Percentiles rank a stretch among this genome's conserved stretches.
Conservation (phyloP, 768 basidiomycete species). For the Naematelia encephala region DNA sequence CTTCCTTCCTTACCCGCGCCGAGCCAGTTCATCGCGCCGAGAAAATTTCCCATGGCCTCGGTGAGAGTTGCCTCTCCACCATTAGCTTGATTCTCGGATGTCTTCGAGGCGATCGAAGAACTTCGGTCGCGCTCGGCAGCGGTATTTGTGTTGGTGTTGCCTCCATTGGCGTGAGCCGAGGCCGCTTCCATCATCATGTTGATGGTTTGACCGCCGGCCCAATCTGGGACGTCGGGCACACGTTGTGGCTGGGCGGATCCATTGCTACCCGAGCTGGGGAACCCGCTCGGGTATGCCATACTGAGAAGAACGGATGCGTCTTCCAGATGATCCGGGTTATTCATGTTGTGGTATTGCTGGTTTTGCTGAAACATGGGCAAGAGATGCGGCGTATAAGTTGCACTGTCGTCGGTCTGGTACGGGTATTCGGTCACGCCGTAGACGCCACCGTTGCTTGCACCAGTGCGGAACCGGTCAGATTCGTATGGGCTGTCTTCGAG, state of each 20-base stretch:
- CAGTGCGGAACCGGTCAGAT: conserved; percentile 18
- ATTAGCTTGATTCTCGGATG: not conserved
- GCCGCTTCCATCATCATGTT: conserved; percentile 37
- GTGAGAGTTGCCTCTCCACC: conserved; percentile 13
- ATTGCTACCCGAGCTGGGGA: conserved; percentile 11
- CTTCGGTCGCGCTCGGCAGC: not conserved
- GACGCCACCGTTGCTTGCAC: conserved; percentile 26
- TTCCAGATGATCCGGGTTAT: conserved; percentile 42
- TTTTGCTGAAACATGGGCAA: conserved; percentile 32
- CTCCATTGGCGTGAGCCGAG: conserved; percentile 8
- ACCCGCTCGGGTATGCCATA: conserved; percentile 46
- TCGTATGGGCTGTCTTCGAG: conserved; percentile 20
- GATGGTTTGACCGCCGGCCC: conserved; percentile 29
- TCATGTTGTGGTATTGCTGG: conserved; percentile 18
- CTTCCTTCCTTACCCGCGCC: conserved; percentile 15
- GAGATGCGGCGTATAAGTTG: conserved; percentile 41
- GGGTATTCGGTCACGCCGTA: conserved; percentile 15
- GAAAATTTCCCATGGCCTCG: conserved; percentile 33
- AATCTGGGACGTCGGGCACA: conserved; percentile 23
- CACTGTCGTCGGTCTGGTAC: conserved; percentile 4
- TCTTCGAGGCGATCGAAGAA: not conserved
- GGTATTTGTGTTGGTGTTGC: not conserved
- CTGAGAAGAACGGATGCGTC: conserved; percentile 47
- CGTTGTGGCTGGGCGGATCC: conserved; percentile 7
- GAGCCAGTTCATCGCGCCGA: conserved; percentile 39